A percentile compares a stretch with the other conserved stretches of the same genome.
Conservation (phyloP, 2,329 filamentous ascomycete genomes). For the Ophiostoma piceae region DNA sequence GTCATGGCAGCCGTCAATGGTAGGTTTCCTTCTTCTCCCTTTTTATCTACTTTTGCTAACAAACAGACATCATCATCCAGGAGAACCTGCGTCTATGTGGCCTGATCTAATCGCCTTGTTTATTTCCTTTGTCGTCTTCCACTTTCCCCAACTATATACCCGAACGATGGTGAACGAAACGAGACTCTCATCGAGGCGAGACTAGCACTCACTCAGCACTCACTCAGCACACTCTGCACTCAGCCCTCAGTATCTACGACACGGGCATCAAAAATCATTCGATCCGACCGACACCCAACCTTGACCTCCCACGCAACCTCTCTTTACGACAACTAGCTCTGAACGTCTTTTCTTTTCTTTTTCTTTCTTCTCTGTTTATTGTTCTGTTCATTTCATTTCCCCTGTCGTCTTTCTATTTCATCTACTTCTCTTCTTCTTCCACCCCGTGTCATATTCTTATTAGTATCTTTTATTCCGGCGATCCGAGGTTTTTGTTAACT, state of each 20-base stretch:
- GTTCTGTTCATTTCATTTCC: too few relatives aligned
- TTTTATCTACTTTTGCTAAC: constrained; percentile 39
- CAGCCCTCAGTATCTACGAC: background rate
- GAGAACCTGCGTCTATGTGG: constrained; percentile 71
- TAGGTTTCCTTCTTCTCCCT: constrained; percentile 41
- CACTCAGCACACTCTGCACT: background rate
- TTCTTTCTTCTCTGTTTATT: constrained; percentile 29
- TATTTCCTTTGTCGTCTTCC: constrained; percentile 24
- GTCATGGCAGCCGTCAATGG: constrained; percentile 99
- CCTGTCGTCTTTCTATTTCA: constrained; percentile 1
- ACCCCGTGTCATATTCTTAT: constrained; percentile 29
- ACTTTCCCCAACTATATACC: constrained; percentile 24
- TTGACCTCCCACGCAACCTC: background rate
- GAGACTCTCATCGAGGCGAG: background rate
- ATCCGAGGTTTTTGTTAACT: constrained; percentile 10
- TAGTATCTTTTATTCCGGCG: constrained; percentile 17
- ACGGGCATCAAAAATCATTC: constrained; percentile 3
- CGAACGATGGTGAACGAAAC: constrained; percentile 22
- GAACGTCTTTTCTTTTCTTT: constrained; percentile 28
- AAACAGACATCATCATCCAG: constrained; percentile 95
- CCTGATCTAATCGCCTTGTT: constrained; percentile 27
- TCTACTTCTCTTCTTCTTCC: constrained; percentile 15
- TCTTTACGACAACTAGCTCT: constrained; percentile 33
- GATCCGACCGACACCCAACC: background rate
- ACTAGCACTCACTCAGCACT: background rate